These are phyloP conservation scores for Hymenoscyphus fructigenus DNA, from an alignment of 2,329 filamentous ascomycete genomes.

Conservation along the genomic window DNA sequence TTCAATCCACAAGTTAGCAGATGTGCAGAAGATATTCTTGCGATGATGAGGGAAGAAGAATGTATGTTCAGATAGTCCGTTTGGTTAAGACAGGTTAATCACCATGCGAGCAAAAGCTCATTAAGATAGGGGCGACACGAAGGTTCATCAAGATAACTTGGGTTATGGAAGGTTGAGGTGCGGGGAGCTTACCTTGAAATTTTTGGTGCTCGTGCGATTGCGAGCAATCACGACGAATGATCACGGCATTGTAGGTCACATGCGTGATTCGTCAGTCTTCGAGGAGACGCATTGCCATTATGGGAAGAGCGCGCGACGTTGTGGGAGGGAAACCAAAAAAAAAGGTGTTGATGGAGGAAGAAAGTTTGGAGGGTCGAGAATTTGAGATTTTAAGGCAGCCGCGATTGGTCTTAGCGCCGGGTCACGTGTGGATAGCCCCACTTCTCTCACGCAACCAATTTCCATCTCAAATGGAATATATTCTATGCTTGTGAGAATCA, in stretches of 20 bases:
- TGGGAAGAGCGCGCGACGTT: not conserved
- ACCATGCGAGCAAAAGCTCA: conserved; percentile 43
- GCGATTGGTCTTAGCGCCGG: not conserved
- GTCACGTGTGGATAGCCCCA: not conserved
- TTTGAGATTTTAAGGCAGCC: not conserved
- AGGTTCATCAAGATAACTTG: conserved; percentile 50
- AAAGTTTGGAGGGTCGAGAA: not conserved
- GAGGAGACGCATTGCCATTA: not conserved
- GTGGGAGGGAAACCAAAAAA: not conserved
- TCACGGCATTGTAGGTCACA: not conserved
- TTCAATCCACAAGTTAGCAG: conserved; percentile 9
- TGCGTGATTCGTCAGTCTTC: not conserved
- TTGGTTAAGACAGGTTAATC: conserved; percentile 60
- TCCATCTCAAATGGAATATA: no score
- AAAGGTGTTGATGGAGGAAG: not conserved
- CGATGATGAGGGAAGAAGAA: conserved; percentile 7
- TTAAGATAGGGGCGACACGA: conserved; percentile 61
- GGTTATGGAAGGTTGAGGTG: not conserved
- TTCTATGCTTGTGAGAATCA: no score
- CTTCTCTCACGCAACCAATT: no score
- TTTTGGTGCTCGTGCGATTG: not conserved
- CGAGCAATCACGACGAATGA: not conserved
- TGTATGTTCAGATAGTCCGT: conserved; percentile 51
- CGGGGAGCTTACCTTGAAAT: conserved; percentile 7
- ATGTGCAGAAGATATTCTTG: not conserved